Evolutionary conservation across 2,329 filamentous ascomycete species (phyloP).

Genomic region (Podosphaera leucotricha): DNA sequence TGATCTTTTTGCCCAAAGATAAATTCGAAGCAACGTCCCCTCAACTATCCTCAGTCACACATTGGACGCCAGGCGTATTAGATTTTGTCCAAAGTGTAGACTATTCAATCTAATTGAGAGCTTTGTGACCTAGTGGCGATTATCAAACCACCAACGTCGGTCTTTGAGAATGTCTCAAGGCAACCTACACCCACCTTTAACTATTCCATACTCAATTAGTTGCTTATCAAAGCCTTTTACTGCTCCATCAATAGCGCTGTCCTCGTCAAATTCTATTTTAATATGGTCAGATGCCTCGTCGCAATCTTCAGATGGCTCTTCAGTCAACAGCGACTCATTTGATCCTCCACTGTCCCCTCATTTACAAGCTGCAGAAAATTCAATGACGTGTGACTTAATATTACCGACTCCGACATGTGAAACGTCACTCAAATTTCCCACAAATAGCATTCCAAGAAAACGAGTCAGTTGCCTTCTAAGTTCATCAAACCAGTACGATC

Average conservation of each 20-base stretch:
- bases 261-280: conserved; percentile 54
- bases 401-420: conserved; percentile 13
- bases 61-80: conserved; percentile 22
- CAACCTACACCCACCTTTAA: conserved; percentile 28
- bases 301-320: conserved; percentile 46
- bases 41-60: conserved; percentile 19
- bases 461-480: conserved; percentile 15
- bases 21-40: conserved; percentile 19
- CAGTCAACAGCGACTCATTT: conserved; percentile 32
- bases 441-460: conserved; percentile 33
- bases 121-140: conserved; percentile 17
- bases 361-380: conserved; percentile 12
- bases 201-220: conserved; percentile 24
- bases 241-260: conserved; percentile 34
- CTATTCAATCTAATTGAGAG: conserved; percentile 20
- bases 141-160: conserved; percentile 21
- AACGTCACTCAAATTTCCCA: conserved; percentile 16
- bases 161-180: conserved; percentile 24
- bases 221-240: conserved; percentile 35
- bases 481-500: conserved; percentile 46
- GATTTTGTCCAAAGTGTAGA: conserved; percentile 15
- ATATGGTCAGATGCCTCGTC: conserved; percentile 54
- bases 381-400: conserved; percentile 12
- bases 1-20: conserved; percentile 33
- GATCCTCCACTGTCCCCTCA: conserved; percentile 17